Evolutionary conservation across 306 rosid genomes (phyloP), one percentile per base, ranked within the genome.

Genomic region (Erythrophleum fordii): DNA sequence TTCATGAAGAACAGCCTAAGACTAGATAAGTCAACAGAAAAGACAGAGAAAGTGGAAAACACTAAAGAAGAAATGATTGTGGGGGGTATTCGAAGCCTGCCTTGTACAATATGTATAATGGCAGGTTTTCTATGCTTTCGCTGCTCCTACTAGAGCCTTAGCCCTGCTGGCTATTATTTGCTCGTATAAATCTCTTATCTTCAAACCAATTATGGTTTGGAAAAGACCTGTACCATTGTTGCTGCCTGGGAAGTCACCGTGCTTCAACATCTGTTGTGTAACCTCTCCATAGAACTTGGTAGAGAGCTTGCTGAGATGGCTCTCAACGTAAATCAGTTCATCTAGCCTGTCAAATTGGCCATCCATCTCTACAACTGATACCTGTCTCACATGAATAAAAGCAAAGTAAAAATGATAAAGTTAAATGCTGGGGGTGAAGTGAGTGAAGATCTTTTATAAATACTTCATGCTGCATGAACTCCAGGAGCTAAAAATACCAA

Each of bases 281-380:
- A 93, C 97, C 73, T 96, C 99, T 65, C 99, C 99, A 48, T 96
- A 93, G 97, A 96, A 96, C 83, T 96, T 96, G 51, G 87, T 82
- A 1, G 99, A 96, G 45, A 96, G 80, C 85, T 90, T 93, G 90
- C 99, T 96, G 9, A 96, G 86, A 79, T 96, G 99, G 79, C 99
- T 96, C 83, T 96, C 99, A 10, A 96, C 97, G 42, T 96, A 96
- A 73, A 96, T 96, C 67, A 96, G 84, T 80, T 96, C 99, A 83
- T 96, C 99, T 84, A 96, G 28, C 84, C 98, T 93, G 93, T 96
- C 99, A 83, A 96, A 96, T 78, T 92, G 97, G 55, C 99, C 99
- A 82, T 96, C 99, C 99, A 96, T 96, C 80, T 96, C 99, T 64
- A 96, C 81, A 46, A 92, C 85, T 10, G 98, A 96, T 76, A 93